phyloP scores from a whole-genome alignment of 495 filamentous ascomycete species.

The Hypoxylon perforatum region DNA sequence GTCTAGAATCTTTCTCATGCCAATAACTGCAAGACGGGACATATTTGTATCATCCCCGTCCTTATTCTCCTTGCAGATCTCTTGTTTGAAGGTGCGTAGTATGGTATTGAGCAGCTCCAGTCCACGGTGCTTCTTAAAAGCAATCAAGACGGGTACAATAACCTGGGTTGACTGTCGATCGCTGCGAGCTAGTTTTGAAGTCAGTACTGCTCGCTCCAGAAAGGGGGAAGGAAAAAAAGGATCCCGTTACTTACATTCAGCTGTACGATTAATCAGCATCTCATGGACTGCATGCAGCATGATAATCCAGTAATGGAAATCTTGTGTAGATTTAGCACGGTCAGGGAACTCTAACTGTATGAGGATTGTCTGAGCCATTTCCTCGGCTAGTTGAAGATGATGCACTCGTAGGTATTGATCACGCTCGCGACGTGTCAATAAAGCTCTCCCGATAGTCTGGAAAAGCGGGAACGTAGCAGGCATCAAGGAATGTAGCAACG shows the following conservation, averaged over 20 bases:
- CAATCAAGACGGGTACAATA: constrained; percentile 81
- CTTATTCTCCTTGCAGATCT: constrained; percentile 60
- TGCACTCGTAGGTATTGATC: constrained; percentile 75
- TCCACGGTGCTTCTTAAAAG: constrained; percentile 85
- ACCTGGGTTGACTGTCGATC: constrained; percentile 60
- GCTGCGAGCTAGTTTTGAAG: constrained; percentile 25
- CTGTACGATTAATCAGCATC: constrained; percentile 63
- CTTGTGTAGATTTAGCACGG: constrained; percentile 47
- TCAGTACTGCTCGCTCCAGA: constrained; percentile 25
- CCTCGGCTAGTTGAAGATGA: constrained; percentile 76
- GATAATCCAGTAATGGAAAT: constrained; percentile 82
- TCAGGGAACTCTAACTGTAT: constrained; percentile 64
- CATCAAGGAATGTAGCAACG: constrained; percentile 79
- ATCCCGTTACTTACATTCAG: constrained; percentile 69
- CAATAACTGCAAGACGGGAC: constrained; percentile 56
- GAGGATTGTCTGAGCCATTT: constrained; percentile 77
- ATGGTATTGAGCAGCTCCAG: constrained; percentile 78
- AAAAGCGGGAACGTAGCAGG: constrained; percentile 79
- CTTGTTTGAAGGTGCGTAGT: constrained; percentile 76
- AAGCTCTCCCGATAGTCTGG: constrained; percentile 79
- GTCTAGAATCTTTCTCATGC: constrained; percentile 84
- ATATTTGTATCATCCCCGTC: constrained; percentile 49
- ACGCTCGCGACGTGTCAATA: constrained; percentile 75
- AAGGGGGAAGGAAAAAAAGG: constrained; percentile 8
- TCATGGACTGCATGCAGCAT: constrained; percentile 81